These are phyloP conservation scores for Podosphaera xanthii DNA, from an alignment of 2,329 filamentous ascomycete species.

Conservation along the genomic window DNA sequence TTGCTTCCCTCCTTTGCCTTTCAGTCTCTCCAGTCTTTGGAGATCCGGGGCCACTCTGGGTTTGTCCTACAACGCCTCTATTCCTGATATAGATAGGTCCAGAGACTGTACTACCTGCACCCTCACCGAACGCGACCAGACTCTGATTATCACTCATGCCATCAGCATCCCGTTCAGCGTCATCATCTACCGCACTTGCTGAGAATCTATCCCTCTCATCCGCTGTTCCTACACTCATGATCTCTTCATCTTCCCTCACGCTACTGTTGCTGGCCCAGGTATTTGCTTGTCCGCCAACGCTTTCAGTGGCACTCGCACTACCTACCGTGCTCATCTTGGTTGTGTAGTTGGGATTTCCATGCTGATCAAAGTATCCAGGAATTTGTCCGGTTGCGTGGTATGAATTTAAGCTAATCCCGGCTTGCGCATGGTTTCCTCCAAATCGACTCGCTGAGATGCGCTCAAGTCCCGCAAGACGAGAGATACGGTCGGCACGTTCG, in stretches of 20 bases:
- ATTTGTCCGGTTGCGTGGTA: constrained; percentile 15
- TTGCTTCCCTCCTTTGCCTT: constrained; percentile 34
- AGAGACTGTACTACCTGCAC: constrained; percentile 63
- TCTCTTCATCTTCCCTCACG: constrained; percentile 27
- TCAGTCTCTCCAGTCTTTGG: constrained; percentile 22
- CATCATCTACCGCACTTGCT: constrained; percentile 24
- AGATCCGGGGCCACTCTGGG: constrained; percentile 8
- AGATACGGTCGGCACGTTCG: constrained; percentile 86
- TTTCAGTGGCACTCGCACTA: constrained; percentile 69
- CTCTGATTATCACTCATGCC: constrained; percentile 75
- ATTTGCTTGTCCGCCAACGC: constrained; percentile 37
- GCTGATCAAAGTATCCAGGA: constrained; percentile 50
- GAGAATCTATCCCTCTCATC: constrained; percentile 21
- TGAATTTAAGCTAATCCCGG: constrained; percentile 5
- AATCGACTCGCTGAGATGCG: constrained; percentile 54
- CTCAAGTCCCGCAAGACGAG: constrained; percentile 77
- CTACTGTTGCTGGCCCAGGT: constrained; percentile 40
- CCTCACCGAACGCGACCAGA: constrained; percentile 80
- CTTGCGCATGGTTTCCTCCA: neutral
- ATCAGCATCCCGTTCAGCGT: constrained; percentile 14
- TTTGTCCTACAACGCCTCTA: constrained; percentile 17
- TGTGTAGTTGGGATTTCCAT: constrained; percentile 37
- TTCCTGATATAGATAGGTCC: constrained; percentile 45
- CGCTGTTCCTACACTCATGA: constrained; percentile 42
- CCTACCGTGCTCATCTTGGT: constrained; percentile 80